These are phyloP conservation scores for Ustilago cynodontis DNA, from an alignment of 1,284 basidiomycete genomes.

Conservation along the genomic window DNA sequence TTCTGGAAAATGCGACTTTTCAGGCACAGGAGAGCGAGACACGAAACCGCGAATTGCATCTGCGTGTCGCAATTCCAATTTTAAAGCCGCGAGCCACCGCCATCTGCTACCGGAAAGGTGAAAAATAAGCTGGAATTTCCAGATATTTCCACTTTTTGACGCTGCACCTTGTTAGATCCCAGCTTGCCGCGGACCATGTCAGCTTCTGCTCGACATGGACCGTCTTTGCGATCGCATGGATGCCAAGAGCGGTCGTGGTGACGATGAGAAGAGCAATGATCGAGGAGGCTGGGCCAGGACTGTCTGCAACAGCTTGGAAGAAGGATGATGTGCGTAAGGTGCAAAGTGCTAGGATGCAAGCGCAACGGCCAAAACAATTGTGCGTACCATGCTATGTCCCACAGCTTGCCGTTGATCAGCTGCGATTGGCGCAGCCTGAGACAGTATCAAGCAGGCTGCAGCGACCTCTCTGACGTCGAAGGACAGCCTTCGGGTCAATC, in stretches of 20 bases:
- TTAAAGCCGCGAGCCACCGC: slow-evolving; percentile 44
- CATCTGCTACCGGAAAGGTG: slow-evolving; percentile 10
- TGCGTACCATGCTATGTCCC: too few relatives aligned
- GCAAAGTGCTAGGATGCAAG: neutral
- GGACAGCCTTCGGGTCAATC: too few relatives aligned
- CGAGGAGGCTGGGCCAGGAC: too few relatives aligned
- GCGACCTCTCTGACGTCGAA: too few relatives aligned
- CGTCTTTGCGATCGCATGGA: neutral
- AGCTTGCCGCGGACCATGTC: neutral
- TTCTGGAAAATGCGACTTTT: neutral
- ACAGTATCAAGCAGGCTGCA: too few relatives aligned
- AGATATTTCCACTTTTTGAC: too few relatives aligned
- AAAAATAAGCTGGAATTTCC: slow-evolving; percentile 12
- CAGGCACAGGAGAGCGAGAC: slow-evolving; percentile 10
- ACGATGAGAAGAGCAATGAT: neutral
- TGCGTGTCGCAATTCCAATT: slow-evolving; percentile 27
- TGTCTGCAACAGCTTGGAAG: neutral
- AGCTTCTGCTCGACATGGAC: neutral
- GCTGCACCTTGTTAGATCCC: slow-evolving; percentile 12
- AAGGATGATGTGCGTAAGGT: neutral
- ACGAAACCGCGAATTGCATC: slow-evolving; percentile 9
- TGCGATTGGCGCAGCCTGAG: too few relatives aligned
- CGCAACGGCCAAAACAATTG: too few relatives aligned
- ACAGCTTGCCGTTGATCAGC: too few relatives aligned
- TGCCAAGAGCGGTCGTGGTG: neutral